A percentile compares a stretch with the other conserved stretches of the same genome.
Evolutionary conservation across 768 basidiomycete species (phyloP).

Genomic region (Mycena chlorophos): DNA sequence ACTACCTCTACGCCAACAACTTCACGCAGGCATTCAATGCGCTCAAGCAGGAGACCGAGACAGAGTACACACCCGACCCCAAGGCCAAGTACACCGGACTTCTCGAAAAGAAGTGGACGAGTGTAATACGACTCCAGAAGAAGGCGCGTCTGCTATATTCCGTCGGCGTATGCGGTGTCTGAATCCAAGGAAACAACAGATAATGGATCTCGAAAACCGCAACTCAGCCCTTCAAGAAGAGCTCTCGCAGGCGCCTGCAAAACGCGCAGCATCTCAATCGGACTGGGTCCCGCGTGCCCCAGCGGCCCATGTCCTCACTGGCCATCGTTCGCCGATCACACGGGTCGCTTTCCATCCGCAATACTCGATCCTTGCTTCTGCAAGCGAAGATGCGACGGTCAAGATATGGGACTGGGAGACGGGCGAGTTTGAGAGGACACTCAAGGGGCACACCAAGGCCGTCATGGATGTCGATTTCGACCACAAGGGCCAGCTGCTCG

Average conservation of each 20-base stretch:
- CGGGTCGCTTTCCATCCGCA: slow-evolving; percentile 84
- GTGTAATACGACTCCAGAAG: slow-evolving; percentile 84
- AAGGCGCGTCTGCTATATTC: slow-evolving; percentile 12
- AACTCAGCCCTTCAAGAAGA: slow-evolving; percentile 79
- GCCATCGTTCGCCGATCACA: slow-evolving; percentile 77
- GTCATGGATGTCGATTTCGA: slow-evolving; percentile 89
- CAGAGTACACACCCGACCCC: slow-evolving; percentile 77
- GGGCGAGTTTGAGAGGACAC: slow-evolving; percentile 87
- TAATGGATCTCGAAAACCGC: slow-evolving; percentile 91
- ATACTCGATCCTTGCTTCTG: slow-evolving; percentile 79
- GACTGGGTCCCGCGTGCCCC: slow-evolving; percentile 91
- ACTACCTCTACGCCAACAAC: slow-evolving; percentile 70
- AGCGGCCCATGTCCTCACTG: slow-evolving; percentile 71
- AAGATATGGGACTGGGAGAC: slow-evolving; percentile 98
- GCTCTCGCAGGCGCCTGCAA: slow-evolving; percentile 47
- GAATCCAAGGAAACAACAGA: slow-evolving; percentile 46
- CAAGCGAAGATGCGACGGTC: slow-evolving; percentile 85
- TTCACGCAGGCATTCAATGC: slow-evolving; percentile 64
- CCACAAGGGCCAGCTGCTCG: slow-evolving; percentile 78
- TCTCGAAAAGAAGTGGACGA: slow-evolving; percentile 98
- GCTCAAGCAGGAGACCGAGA: slow-evolving; percentile 51
- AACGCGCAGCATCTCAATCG: slow-evolving; percentile 60
- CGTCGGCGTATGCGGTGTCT: background rate
- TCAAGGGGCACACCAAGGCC: slow-evolving; percentile 90
- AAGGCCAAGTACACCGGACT: slow-evolving; percentile 85